phyloP scores from a whole-genome alignment of 2,329 filamentous ascomycete genomes.

The Claviceps purpurea region DNA sequence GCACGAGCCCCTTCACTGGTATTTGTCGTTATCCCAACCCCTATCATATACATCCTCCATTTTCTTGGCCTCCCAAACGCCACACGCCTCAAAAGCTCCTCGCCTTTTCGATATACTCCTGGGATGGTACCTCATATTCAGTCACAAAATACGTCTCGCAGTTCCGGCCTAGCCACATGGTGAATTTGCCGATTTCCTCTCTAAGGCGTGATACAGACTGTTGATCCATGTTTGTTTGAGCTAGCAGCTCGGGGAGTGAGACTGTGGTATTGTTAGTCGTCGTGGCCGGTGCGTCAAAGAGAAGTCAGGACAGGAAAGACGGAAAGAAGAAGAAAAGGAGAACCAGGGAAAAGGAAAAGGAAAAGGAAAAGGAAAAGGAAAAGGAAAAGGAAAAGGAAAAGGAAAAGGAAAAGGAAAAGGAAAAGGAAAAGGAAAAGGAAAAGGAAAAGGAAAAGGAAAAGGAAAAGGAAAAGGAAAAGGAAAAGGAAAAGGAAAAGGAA shows the following conservation, averaged over 20 bases:
- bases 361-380: neutral
- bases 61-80: neutral
- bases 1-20: neutral
- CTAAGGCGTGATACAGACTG: constrained; percentile 80
- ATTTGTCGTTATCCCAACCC: neutral
- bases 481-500: neutral
- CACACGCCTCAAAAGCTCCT: constrained; percentile 24
- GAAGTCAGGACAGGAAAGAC: too few relatives aligned
- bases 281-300: neutral
- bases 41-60: neutral
- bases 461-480: neutral
- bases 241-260: constrained; percentile 80
- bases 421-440: neutral
- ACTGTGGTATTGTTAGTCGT: constrained; percentile 36
- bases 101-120: constrained; percentile 60
- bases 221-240: constrained; percentile 95
- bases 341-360: neutral
- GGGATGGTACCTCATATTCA: constrained; percentile 59
- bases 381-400: neutral
- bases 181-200: constrained; percentile 79
- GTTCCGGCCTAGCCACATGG: constrained; percentile 69
- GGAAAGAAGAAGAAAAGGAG: neutral
- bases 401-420: neutral
- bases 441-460: neutral
- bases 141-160: constrained; percentile 63